Conservation (phyloP, 805 yeast genomes). For the Yarrowia osloensis region DNA sequence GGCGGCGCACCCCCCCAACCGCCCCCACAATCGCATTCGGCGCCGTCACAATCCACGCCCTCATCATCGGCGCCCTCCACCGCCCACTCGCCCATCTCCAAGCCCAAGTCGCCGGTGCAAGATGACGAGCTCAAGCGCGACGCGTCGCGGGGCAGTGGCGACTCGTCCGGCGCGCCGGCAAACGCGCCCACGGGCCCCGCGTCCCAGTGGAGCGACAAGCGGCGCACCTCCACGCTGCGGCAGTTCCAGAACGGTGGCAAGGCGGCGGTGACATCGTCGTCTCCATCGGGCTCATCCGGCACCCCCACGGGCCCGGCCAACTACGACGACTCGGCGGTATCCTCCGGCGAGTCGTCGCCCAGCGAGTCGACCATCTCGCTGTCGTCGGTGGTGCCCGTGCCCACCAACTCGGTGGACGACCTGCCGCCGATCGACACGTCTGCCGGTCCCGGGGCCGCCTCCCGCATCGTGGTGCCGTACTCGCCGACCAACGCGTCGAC, state of each 20-base stretch:
- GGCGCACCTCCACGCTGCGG: constrained; percentile 22
- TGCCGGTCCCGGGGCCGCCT: constrained; percentile 27
- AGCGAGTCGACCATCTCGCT: constrained; percentile 14
- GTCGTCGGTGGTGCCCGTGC: constrained; percentile 16
- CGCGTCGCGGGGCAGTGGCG: neutral
- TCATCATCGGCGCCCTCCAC: constrained; percentile 11
- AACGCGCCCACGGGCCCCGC: constrained; percentile 31
- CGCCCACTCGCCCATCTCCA: constrained; percentile 28
- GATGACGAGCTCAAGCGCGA: neutral
- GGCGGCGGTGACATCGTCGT: neutral
- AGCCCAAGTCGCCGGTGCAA: constrained; percentile 9
- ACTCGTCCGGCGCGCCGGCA: neutral
- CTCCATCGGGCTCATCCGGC: too few species aligned
- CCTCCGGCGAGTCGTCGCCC: constrained; percentile 16
- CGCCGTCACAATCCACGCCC: constrained; percentile 10
- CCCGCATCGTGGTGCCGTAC: constrained; percentile 40
- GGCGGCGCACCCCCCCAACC: neutral
- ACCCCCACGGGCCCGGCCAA: constrained; percentile 26
- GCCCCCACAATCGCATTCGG: constrained; percentile 27
- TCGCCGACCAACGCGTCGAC: constrained; percentile 40
- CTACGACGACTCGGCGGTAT: constrained; percentile 9
- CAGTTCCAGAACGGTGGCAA: constrained; percentile 25
- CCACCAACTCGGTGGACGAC: constrained; percentile 26
- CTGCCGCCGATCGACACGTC: constrained; percentile 29
- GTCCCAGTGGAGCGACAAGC: constrained; percentile 31